phyloP scores from a whole-genome alignment of 306 rosid species.

The Castanea crenata region DNA sequence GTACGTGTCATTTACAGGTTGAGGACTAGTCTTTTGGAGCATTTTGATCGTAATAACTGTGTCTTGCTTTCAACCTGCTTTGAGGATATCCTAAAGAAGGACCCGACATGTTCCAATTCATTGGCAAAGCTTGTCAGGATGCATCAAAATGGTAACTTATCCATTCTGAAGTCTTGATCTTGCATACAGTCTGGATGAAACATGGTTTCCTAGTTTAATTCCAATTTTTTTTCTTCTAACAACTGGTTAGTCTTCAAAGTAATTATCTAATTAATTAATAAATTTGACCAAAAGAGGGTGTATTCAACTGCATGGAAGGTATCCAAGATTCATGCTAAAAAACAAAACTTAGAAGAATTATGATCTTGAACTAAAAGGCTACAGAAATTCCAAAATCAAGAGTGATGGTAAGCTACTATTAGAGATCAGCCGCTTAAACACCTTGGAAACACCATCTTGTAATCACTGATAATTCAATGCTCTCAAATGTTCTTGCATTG shows the following conservation, averaged over 20 bases:
- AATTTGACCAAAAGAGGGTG: background rate
- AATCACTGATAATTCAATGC: background rate
- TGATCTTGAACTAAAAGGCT: background rate
- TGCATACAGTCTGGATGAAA: conserved; percentile 1
- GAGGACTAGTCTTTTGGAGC: conserved; percentile 57
- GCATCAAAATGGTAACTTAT: conserved; percentile 62
- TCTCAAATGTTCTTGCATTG: background rate
- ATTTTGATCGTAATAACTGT: conserved; percentile 46
- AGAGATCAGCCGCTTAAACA: background rate
- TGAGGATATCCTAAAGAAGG: conserved; percentile 71
- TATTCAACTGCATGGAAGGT: background rate
- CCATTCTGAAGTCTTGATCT: conserved; percentile 16
- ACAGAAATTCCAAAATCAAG: background rate
- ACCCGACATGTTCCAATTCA: conserved; percentile 64
- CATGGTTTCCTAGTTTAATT: background rate
- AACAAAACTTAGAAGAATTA: background rate
- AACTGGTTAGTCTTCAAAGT: background rate
- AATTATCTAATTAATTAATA: background rate
- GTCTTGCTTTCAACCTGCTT: conserved; percentile 34
- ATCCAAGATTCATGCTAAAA: background rate
- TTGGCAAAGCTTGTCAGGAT: conserved; percentile 64
- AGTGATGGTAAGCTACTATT: background rate
- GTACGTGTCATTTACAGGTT: conserved; percentile 43
- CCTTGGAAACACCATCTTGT: background rate
- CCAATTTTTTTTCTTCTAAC: background rate